Percentiles rank a stretch among this genome's conserved stretches.
These are phyloP conservation scores for Phytophthora agathidicida DNA, from an alignment of 352 stramenopile species.

Conservation along the genomic window DNA sequence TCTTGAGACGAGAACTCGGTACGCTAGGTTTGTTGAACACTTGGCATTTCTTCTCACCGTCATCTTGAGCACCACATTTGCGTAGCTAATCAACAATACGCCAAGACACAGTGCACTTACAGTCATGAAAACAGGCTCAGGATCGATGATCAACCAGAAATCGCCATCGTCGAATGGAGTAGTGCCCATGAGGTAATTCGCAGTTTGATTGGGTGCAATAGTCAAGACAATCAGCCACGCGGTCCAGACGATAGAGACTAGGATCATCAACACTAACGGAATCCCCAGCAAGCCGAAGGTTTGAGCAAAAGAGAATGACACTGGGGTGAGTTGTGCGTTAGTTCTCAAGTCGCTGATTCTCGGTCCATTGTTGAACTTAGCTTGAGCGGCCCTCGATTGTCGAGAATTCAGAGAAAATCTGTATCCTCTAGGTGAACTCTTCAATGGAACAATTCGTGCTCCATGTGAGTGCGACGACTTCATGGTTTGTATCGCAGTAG, in stretches of 20 bases:
- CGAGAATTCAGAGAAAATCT: too few species aligned
- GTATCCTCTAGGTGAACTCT: too few species aligned
- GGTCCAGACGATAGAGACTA: constrained; percentile 33
- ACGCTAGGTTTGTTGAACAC: not conserved
- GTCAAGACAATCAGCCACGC: constrained; percentile 29
- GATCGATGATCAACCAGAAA: constrained; percentile 43
- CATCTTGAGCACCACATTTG: constrained; percentile 33
- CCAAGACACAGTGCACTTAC: constrained; percentile 20
- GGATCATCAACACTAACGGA: constrained; percentile 13
- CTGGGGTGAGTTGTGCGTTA: too few species aligned
- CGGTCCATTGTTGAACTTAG: too few species aligned
- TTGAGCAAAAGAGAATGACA: constrained; percentile 15
- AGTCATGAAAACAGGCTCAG: constrained; percentile 4
- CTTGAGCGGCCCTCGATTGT: too few species aligned
- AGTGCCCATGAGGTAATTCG: constrained; percentile 56
- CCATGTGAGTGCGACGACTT: too few species aligned
- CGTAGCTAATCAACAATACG: constrained; percentile 12
- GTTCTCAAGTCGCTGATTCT: not conserved
- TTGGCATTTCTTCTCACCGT: constrained; percentile 5
- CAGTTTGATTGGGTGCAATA: constrained; percentile 36
- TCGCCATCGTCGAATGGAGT: constrained; percentile 40
- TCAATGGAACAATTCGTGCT: too few species aligned
- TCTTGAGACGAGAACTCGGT: not conserved
- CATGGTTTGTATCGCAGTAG: too few species aligned
- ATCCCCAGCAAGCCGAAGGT: constrained; percentile 24